phyloP scores from a whole-genome alignment of 495 filamentous ascomycete species.

The Tuber microsphaerosporum region DNA sequence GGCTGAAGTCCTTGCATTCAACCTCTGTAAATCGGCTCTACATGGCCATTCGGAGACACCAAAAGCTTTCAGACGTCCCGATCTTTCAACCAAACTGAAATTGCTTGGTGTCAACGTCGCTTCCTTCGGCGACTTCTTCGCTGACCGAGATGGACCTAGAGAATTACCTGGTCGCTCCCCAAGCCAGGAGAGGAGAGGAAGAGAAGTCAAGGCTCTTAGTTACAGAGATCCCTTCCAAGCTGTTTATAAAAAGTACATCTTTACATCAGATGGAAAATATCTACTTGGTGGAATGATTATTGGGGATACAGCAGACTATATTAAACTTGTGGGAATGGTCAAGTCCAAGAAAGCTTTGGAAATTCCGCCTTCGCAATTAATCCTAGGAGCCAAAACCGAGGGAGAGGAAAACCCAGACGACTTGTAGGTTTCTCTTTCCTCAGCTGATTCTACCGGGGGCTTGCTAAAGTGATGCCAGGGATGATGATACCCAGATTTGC shows the following conservation, averaged over 20 bases:
- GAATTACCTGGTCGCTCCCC: constrained; percentile 54
- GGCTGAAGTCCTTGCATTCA: constrained; percentile 93
- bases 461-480: constrained; percentile 48
- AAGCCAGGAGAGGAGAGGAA: constrained; percentile 38
- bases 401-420: constrained; percentile 62
- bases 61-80: constrained; percentile 71
- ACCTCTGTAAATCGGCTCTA: constrained; percentile 52
- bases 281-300: constrained; percentile 98
- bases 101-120: constrained; percentile 89
- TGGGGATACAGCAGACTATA: constrained; percentile 87
- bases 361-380: constrained; percentile 79
- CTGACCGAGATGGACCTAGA: constrained; percentile 79
- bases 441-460: too few relatives aligned
- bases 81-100: constrained; percentile 91
- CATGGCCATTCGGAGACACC: constrained; percentile 67
- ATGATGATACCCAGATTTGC: constrained; percentile 85
- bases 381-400: constrained; percentile 69
- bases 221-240: constrained; percentile 90
- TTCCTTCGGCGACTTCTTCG: constrained; percentile 94
- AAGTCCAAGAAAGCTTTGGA: constrained; percentile 80
- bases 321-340: constrained; percentile 90
- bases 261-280: constrained; percentile 86
- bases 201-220: constrained; percentile 67
- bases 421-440: constrained; percentile 47
- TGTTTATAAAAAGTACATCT: constrained; percentile 96